Evolutionary conservation across 192 early-diverging fungal genomes (phyloP), one percentile per base, ranked within the genome.

Genomic region (Jimgerdemannia lactiflua): DNA sequence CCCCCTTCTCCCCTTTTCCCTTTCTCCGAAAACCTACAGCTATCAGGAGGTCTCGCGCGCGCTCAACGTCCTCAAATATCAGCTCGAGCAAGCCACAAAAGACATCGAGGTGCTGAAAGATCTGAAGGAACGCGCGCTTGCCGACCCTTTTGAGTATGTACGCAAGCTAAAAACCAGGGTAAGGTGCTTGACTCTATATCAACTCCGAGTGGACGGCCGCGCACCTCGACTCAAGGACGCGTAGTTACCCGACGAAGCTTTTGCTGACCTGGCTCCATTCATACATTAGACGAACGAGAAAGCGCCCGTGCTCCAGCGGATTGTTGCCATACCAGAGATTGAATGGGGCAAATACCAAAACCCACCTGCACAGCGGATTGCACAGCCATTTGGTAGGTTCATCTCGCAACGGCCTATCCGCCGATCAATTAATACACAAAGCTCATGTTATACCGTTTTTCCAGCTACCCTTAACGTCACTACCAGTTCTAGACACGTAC

Each of bases 141-240:
- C 74, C 1, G 84, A 85, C 40, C 86, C 86, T 9, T 77, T 82
- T 66, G 78, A 80, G 18, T 87, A 85, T 74, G 69, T 87, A 44
- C 42, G 68, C 18, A 72, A 81, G 69, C 14, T 86, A 17, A 81
- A 81, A 71, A 71, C 29, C 42, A 86, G 82, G 79, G 84, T 83
- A 81, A 49, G 17, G 1, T 54, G 49, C 9, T 71, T 63, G n/a
- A 73, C 29, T 29, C 29, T 29, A 29, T 29, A 29, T 29, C 29
- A 29, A 29, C 29, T 29, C 29, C 29, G 29, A 29, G 29, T 29
- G 29, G 29, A 29, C 29, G 29, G 1, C 29, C 29, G 29, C 29
- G 29, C 1, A 29, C 29, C 29, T 29, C 29, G n/a, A 29, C 29
- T 29, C 29, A 29, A 29, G 29, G 29, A 29, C 29, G 29, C 29